A percentile compares a stretch with the other conserved stretches of the same genome.
phyloP scores from a whole-genome alignment of 352 stramenopile genomes.

The Bremia lactucae region DNA sequence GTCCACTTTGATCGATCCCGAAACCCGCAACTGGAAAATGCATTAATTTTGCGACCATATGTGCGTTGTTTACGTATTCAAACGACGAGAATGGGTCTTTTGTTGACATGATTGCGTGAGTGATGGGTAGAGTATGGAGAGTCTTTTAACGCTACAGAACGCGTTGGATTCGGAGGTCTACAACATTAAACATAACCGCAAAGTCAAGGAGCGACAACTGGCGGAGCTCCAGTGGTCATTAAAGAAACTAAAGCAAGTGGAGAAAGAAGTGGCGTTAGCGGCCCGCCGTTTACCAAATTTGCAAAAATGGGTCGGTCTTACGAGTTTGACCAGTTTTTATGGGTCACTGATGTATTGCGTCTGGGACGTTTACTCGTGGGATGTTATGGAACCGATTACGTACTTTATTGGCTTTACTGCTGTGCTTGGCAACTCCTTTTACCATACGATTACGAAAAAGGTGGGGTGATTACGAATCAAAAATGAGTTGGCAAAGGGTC shows the following conservation, averaged over 20 bases:
- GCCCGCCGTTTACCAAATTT: conserved; percentile 50
- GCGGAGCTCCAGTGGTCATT: conserved; percentile 31
- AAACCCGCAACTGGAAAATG: conserved; percentile 56
- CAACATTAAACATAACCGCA: conserved; percentile 56
- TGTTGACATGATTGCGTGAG: not conserved
- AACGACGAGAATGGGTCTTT: not conserved
- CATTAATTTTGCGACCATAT: conserved; percentile 58
- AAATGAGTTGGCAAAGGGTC: too few relatives aligned
- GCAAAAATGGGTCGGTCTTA: conserved; percentile 59
- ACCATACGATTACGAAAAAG: conserved; percentile 69
- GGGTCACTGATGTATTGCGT: conserved; percentile 67
- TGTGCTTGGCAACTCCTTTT: conserved; percentile 73
- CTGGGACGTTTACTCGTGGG: conserved; percentile 84
- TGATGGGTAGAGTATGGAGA: conserved; percentile 47
- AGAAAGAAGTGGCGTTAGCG: conserved; percentile 32
- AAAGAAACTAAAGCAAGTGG: conserved; percentile 34
- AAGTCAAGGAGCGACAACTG: conserved; percentile 41
- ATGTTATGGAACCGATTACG: conserved; percentile 85
- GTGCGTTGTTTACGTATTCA: conserved; percentile 16
- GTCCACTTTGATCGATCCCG: conserved; percentile 63
- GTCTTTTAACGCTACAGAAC: conserved; percentile 52
- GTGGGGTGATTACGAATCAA: conserved; percentile 5
- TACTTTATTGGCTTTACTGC: conserved; percentile 86
- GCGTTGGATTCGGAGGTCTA: conserved; percentile 69
- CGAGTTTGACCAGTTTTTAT: conserved; percentile 58